Base-by-base conservation (phyloP, 176 grass and related monocot genomes). In the Oryza punctata region DNA sequence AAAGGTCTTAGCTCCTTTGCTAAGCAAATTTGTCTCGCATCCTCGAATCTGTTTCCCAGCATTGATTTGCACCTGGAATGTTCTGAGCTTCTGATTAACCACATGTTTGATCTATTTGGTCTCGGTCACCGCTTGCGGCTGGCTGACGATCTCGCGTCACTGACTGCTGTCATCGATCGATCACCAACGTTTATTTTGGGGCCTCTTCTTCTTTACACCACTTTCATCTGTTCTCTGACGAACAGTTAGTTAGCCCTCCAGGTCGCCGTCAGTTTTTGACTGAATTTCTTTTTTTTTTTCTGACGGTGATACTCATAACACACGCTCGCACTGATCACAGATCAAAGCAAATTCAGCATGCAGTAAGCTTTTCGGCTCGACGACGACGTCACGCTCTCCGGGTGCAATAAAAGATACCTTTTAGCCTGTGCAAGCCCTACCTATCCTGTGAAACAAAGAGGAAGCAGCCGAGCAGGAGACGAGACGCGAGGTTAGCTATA, bases 401-500 rank as follows among this genome's bases (percentile, higher is more conserved):
- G 40, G 14, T 18, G 81, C 87, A 76, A 76, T 81, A 32, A 81
- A 89, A 8, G 71, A 11, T 40, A 24, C 2, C 82, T 85, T 81
- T 89, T 19, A 2, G 27, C 80, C 54, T 26, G 66, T 41, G 86
- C 67, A 14, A 14, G 28, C 86, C 47, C 73, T 57, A 57, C 86
- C 79, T 49, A 43, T 70, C 41, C 43, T 85, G 83, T 89, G 88
- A 89, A 57, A n/a, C 18, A 50, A 5, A 50, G 47, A 50, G 47
- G 47, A 14, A 47, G 45, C 47, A 50, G 47, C 47, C 3, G 47
- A 15, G 47, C 13, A 50, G 47, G 47, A 12, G 40, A 35, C 33
- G 33, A 38, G 37, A 13, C 13, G 45, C 14, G 6, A 5, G 1
- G 47, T 5, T 5, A 50, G 13, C 46, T 49, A 49, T 49, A 6